A percentile compares a stretch with the other conserved stretches of the same genome.
These are phyloP conservation scores for Letharia columbiana DNA, from an alignment of 495 filamentous ascomycete species.

Conservation along the genomic window DNA sequence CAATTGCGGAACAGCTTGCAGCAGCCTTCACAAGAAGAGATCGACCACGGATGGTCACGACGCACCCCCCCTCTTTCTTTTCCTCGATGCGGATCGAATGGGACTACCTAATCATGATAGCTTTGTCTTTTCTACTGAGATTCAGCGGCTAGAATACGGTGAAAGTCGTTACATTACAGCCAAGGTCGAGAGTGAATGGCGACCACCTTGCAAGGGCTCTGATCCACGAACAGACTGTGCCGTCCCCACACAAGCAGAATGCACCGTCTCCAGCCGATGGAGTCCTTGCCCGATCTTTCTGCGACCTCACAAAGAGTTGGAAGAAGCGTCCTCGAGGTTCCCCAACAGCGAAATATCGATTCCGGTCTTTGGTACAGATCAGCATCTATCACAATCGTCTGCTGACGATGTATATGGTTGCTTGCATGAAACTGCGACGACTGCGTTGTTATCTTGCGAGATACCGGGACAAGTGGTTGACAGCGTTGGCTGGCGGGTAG, in stretches of 20 bases:
- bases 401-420: constrained; percentile 9
- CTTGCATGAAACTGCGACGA: constrained; percentile 17
- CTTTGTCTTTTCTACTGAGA: constrained; percentile 56
- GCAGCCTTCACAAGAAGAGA: constrained; percentile 45
- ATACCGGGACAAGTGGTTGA: constrained; percentile 18
- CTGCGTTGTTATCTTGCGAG: constrained; percentile 27
- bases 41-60: constrained; percentile 2
- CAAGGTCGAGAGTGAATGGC: constrained; percentile 25
- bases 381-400: neutral
- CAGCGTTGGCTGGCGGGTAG: constrained; percentile 26
- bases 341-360: neutral
- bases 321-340: neutral
- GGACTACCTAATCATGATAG: constrained; percentile 42
- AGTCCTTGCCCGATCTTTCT: neutral
- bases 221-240: neutral
- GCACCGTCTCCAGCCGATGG: constrained; percentile 28
- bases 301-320: neutral
- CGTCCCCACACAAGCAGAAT: neutral
- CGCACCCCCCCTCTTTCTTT: constrained; percentile 46
- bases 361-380: neutral
- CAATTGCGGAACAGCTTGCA: constrained; percentile 59
- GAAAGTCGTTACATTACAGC: constrained; percentile 44
- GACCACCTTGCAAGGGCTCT: constrained; percentile 11
- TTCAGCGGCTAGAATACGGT: constrained; percentile 43
- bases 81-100: constrained; percentile 51